These are phyloP conservation scores for Murraya paniculata DNA, from an alignment of 345 rosid species.

Conservation along the genomic window DNA sequence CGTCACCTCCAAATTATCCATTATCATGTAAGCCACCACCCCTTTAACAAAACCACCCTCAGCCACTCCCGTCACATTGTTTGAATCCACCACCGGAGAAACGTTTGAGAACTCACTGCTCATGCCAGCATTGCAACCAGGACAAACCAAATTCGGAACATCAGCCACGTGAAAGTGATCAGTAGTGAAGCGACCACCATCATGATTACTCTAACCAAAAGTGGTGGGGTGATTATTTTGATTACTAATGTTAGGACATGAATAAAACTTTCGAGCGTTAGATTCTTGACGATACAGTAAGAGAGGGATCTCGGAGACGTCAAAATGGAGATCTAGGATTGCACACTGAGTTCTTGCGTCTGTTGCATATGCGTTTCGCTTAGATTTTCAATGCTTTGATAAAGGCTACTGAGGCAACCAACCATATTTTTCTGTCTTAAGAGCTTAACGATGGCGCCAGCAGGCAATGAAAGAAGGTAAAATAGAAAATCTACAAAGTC, in stretches of 20 bases:
- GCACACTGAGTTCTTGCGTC: not conserved
- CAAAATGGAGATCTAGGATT: not conserved
- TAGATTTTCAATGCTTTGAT: slow-evolving; percentile 1
- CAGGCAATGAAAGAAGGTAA: slow-evolving; percentile 8
- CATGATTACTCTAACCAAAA: too few species aligned
- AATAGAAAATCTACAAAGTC: slow-evolving; percentile 33
- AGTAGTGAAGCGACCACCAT: not conserved
- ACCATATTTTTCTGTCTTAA: slow-evolving; percentile 2
- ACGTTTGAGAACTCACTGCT: too few species aligned
- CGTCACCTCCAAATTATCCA: slow-evolving; percentile 23
- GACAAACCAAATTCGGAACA: not conserved
- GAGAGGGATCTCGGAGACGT: not conserved
- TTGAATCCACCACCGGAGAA: too few species aligned
- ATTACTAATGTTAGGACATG: not conserved
- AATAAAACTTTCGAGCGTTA: not conserved
- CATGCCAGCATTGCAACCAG: not conserved
- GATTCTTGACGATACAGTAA: not conserved
- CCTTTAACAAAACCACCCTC: slow-evolving; percentile 12
- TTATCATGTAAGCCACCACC: slow-evolving; percentile 25
- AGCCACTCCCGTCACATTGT: too few species aligned
- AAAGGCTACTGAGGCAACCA: slow-evolving; percentile 17
- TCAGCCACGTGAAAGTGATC: not conserved
- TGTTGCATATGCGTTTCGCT: not conserved
- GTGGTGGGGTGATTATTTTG: too few species aligned
- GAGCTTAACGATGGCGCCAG: slow-evolving; percentile 16